phyloP scores from a whole-genome alignment of 768 basidiomycete species.

The Termitomyces heimii region DNA sequence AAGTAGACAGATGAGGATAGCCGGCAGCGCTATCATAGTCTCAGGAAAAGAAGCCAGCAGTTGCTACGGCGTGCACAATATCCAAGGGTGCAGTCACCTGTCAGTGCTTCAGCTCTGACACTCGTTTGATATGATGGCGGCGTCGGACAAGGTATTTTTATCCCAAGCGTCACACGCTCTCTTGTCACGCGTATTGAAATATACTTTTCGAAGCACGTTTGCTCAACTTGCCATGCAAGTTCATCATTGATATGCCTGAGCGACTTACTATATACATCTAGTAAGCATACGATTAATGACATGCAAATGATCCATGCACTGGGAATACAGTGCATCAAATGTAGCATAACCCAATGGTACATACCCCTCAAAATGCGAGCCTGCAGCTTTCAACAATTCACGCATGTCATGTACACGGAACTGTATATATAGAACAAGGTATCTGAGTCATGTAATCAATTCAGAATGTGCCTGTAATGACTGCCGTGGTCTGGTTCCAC shows the following conservation, averaged over 20 bases:
- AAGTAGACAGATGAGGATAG: neutral
- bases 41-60: neutral
- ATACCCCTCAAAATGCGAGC: neutral
- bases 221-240: too few relatives aligned
- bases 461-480: too few relatives aligned
- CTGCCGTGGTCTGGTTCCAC: too few relatives aligned
- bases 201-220: neutral
- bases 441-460: too few relatives aligned
- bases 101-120: conserved; percentile 1
- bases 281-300: neutral
- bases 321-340: neutral
- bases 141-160: neutral
- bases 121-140: neutral
- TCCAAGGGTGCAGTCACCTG: neutral
- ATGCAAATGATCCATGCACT: too few relatives aligned
- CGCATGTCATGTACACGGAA: too few relatives aligned
- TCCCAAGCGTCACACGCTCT: neutral
- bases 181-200: neutral
- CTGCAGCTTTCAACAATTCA: too few relatives aligned
- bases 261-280: too few relatives aligned
- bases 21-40: neutral
- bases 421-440: too few relatives aligned
- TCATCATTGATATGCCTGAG: too few relatives aligned
- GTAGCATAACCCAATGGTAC: neutral
- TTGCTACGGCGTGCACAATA: neutral